Evolutionary conservation across 768 basidiomycete species (phyloP).

Genomic region (Leucocoprinus birnbaumii): DNA sequence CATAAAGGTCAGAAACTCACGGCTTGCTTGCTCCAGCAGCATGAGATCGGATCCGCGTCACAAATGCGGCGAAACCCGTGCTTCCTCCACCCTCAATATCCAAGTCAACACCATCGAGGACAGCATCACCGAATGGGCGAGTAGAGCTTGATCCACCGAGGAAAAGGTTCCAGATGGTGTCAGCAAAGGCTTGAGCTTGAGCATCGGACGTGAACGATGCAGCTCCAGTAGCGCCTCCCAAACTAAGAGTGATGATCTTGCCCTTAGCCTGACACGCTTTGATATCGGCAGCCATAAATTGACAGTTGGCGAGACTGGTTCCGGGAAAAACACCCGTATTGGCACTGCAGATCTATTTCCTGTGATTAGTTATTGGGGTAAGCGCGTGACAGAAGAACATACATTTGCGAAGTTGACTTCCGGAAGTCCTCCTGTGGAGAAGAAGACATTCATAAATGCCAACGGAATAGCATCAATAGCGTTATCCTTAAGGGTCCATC

Average conservation of each 20-base stretch:
- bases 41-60: slow-evolving; percentile 40
- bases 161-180: slow-evolving; percentile 67
- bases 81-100: slow-evolving; percentile 61
- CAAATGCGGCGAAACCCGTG: slow-evolving; percentile 44
- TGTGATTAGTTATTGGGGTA: not conserved
- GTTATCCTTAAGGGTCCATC: slow-evolving; percentile 37
- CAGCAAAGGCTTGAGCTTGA: slow-evolving; percentile 49
- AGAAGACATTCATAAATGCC: slow-evolving; percentile 61
- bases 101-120: slow-evolving; percentile 62
- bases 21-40: slow-evolving; percentile 44
- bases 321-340: slow-evolving; percentile 46
- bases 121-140: slow-evolving; percentile 61
- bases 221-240: slow-evolving; percentile 53
- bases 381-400: not conserved
- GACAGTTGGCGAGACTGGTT: slow-evolving; percentile 56
- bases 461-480: slow-evolving; percentile 57
- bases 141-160: slow-evolving; percentile 56
- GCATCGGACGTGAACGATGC: slow-evolving; percentile 48
- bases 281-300: slow-evolving; percentile 53
- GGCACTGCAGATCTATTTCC: slow-evolving; percentile 46
- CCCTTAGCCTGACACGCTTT: slow-evolving; percentile 55
- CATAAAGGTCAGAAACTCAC: slow-evolving; percentile 24
- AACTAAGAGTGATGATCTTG: slow-evolving; percentile 45
- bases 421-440: slow-evolving; percentile 53
- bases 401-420: slow-evolving; percentile 63